Evolutionary conservation across 768 basidiomycete genomes (phyloP).

Genomic region (Hericium coralloides): DNA sequence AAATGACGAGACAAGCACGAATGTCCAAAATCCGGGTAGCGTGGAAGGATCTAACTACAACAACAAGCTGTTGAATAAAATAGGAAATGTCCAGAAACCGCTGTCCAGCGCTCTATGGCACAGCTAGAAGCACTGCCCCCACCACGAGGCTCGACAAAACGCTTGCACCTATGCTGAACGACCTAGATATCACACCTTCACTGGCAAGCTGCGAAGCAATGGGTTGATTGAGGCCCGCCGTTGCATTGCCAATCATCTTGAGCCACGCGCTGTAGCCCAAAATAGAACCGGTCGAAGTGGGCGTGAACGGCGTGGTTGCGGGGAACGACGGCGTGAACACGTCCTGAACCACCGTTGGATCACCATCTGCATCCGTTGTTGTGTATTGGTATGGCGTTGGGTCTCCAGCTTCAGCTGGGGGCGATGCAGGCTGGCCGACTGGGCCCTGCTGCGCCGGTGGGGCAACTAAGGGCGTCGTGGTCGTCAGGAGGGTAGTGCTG

Average conservation of each 20-base stretch:
- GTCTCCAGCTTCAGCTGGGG: slow-evolving; percentile 11
- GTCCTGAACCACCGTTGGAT: slow-evolving; percentile 15
- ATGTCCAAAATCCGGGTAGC: background rate
- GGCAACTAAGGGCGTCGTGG: slow-evolving; percentile 9
- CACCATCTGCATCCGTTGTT: slow-evolving; percentile 26
- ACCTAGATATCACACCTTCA: background rate
- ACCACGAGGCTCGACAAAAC: background rate
- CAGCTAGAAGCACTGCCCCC: background rate
- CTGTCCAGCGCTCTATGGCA: background rate
- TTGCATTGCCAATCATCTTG: slow-evolving; percentile 19
- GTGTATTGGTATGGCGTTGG: slow-evolving; percentile 23
- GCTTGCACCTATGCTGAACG: background rate
- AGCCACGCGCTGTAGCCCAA: slow-evolving; percentile 24
- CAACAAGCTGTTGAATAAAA: background rate
- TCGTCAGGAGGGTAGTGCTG: slow-evolving; percentile 15
- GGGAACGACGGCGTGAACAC: slow-evolving; percentile 27
- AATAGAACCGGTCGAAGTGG: slow-evolving; percentile 21
- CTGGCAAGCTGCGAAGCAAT: background rate
- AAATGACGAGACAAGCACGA: background rate
- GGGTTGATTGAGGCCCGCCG: slow-evolving; percentile 11
- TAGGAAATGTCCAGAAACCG: no score
- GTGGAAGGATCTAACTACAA: background rate
- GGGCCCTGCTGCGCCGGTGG: slow-evolving; percentile 32
- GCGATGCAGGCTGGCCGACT: slow-evolving; percentile 43
- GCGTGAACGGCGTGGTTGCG: slow-evolving; percentile 13